phyloP scores from a whole-genome alignment of 1,284 basidiomycete species.

The Cryptococcus jaspeensis region DNA sequence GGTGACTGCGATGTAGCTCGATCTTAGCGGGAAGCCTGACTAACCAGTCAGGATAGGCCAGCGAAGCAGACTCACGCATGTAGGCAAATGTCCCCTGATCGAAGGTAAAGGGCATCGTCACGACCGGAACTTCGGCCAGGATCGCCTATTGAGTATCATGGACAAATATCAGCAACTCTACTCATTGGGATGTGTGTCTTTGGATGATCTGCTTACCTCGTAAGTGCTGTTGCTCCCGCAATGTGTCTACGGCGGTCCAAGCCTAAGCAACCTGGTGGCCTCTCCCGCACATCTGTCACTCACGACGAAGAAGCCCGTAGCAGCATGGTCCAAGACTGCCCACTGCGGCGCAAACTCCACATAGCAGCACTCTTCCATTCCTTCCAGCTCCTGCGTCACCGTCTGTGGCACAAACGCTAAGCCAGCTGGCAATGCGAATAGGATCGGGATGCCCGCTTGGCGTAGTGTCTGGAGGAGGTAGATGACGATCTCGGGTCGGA shows the following conservation, averaged over 20 bases:
- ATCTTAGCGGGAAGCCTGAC: too few species aligned
- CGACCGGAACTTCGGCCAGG: not conserved
- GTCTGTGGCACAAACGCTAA: not conserved
- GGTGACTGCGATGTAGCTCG: too few species aligned
- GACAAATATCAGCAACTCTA: not conserved
- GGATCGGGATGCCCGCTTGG: conserved; percentile 2
- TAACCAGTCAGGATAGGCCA: too few species aligned
- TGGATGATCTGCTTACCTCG: not conserved
- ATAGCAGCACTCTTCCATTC: not conserved
- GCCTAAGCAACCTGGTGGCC: too few species aligned
- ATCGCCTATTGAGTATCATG: too few species aligned
- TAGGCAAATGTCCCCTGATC: not conserved
- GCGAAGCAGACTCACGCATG: too few species aligned
- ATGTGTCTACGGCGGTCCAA: not conserved
- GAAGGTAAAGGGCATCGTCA: not conserved
- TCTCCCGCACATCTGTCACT: too few species aligned
- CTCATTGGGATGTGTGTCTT: not conserved
- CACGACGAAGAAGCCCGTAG: not conserved
- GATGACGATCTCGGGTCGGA: conserved; percentile 22
- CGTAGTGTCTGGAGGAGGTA: conserved; percentile 22
- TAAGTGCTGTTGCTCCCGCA: not conserved
- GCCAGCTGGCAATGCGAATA: not conserved
- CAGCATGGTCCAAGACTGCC: not conserved
- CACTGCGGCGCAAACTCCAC: not conserved
- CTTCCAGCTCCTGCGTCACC: not conserved